These are phyloP conservation scores for Crepidotus variabilis DNA, from an alignment of 768 basidiomycete genomes.

Conservation along the genomic window DNA sequence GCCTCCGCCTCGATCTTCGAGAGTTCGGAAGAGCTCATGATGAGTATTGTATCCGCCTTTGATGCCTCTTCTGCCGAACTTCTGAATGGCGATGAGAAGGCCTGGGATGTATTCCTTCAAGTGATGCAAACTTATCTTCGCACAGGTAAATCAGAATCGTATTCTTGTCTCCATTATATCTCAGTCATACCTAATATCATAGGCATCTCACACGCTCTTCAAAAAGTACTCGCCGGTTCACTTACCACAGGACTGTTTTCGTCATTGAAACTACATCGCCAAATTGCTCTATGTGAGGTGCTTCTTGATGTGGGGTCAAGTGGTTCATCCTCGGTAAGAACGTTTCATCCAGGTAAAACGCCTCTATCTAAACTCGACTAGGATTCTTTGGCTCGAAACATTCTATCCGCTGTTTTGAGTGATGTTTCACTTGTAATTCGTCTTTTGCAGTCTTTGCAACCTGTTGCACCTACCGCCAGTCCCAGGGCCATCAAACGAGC, in stretches of 20 bases:
- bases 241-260: slow-evolving; percentile 57
- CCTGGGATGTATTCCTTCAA: slow-evolving; percentile 51
- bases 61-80: slow-evolving; percentile 40
- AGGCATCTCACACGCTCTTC: slow-evolving; percentile 40
- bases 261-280: slow-evolving; percentile 46
- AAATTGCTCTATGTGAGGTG: slow-evolving; percentile 49
- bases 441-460: slow-evolving; percentile 49
- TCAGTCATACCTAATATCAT: background rate
- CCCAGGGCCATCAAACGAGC: slow-evolving; percentile 61
- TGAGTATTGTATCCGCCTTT: slow-evolving; percentile 43
- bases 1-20: slow-evolving; percentile 15
- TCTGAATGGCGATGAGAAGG: slow-evolving; percentile 38
- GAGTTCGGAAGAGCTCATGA: slow-evolving; percentile 29
- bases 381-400: slow-evolving; percentile 38
- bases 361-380: too few relatives aligned
- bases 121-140: slow-evolving; percentile 41
- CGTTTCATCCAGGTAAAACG: too few relatives aligned
- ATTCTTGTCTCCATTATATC: background rate
- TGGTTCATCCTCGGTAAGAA: slow-evolving; percentile 46
- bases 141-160: slow-evolving; percentile 30
- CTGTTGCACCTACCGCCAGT: slow-evolving; percentile 32
- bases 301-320: slow-evolving; percentile 52
- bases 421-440: slow-evolving; percentile 52
- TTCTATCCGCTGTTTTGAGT: slow-evolving; percentile 44
- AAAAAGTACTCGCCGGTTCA: slow-evolving; percentile 35